Conservation (phyloP, 257 asterid genomes). For the Penstemon eatonii region DNA sequence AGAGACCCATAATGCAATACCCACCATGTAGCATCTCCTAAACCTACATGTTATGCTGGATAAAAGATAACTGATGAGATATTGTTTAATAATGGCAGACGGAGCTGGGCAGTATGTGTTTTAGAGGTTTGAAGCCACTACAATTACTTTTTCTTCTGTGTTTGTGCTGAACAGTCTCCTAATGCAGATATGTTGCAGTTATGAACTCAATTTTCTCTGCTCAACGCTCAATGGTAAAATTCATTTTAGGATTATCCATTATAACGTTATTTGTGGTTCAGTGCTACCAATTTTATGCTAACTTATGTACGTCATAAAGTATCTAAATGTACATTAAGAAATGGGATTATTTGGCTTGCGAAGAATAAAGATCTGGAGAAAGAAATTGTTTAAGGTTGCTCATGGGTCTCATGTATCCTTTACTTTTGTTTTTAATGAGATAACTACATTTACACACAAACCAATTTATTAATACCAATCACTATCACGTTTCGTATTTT, state of each 20-base stretch:
- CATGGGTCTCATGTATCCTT: background rate
- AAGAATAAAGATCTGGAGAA: slow-evolving; percentile 20
- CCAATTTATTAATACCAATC: background rate
- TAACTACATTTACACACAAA: background rate
- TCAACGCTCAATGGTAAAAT: slow-evolving; percentile 80
- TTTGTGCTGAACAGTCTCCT: slow-evolving; percentile 27
- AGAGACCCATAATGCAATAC: no score
- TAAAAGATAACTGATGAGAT: slow-evolving; percentile 29
- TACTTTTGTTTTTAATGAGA: background rate
- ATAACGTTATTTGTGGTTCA: slow-evolving; percentile 5
- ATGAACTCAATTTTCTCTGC: slow-evolving; percentile 98
- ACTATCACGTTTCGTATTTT: background rate
- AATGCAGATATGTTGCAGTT: slow-evolving; percentile 86
- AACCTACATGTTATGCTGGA: slow-evolving; percentile 22
- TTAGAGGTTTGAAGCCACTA: slow-evolving; percentile 18
- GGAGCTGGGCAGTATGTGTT: slow-evolving; percentile 91
- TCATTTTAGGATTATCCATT: slow-evolving; percentile 12
- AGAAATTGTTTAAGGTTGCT: background rate
- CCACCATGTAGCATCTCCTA: no score
- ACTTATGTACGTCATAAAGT: background rate
- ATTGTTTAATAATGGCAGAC: slow-evolving; percentile 55
- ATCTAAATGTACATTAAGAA: slow-evolving; percentile 3
- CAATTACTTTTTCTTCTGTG: slow-evolving; percentile 1
- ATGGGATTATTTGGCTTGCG: background rate
- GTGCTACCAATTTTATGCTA: slow-evolving; percentile 6